Conservation (phyloP, 129 eudicot genomes). For the Arctium minus region DNA sequence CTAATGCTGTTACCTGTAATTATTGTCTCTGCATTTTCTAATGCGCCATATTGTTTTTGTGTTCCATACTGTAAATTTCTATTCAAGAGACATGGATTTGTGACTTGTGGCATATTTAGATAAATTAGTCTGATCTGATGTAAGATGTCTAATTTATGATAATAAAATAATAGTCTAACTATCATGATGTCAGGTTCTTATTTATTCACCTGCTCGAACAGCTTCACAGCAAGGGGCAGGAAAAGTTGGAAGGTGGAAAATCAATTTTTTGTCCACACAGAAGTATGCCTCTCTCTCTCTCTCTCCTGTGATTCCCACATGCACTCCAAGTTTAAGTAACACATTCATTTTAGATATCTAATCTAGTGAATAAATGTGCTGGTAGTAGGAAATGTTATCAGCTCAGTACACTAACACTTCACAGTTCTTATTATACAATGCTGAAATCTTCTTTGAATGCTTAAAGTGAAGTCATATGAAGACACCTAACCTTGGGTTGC, state of each 20-base stretch:
- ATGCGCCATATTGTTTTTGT: not conserved
- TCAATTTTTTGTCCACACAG: conserved; percentile 71
- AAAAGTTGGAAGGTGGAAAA: conserved; percentile 78
- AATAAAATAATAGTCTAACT: not conserved
- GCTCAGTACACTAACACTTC: not conserved
- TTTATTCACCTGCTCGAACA: conserved; percentile 74
- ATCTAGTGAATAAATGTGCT: not conserved
- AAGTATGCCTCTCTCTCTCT: conserved; percentile 46
- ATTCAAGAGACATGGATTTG: not conserved
- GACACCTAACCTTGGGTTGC: not conserved
- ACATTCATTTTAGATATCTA: not conserved
- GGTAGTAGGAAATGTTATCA: not conserved
- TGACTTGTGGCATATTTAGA: not conserved
- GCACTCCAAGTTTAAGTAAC: not conserved
- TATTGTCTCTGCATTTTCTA: not conserved
- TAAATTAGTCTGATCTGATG: not conserved
- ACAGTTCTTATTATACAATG: not conserved
- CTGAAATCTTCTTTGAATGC: not conserved
- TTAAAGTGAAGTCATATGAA: not conserved
- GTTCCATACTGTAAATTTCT: not conserved
- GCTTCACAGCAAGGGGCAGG: conserved; percentile 87
- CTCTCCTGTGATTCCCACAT: not conserved
- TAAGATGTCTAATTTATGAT: not conserved
- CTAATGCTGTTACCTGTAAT: not conserved
- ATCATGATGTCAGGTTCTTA: conserved; percentile 45